Conservation (phyloP, 2,329 filamentous ascomycete genomes). For the Fusarium nelsonii region DNA sequence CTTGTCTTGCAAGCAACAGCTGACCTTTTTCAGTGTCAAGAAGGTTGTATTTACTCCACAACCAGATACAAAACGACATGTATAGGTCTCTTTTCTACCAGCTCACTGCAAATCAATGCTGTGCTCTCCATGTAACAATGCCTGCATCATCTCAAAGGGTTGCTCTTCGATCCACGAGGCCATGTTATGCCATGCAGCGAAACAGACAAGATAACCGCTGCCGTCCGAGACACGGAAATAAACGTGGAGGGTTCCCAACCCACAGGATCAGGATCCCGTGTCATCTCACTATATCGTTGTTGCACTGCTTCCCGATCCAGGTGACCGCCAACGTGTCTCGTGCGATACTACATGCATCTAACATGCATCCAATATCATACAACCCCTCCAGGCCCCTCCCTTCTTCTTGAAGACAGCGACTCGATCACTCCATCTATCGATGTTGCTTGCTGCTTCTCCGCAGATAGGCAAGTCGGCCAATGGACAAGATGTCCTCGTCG, state of each 20-base stretch:
- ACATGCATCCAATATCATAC: conserved; percentile 19
- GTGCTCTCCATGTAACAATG: conserved; percentile 28
- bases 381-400: conserved; percentile 39
- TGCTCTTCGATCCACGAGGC: conserved; percentile 40
- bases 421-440: conserved; percentile 43
- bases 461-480: conserved; percentile 46
- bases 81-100: neutral
- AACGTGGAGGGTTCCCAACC: conserved; percentile 43
- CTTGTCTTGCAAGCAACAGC: conserved; percentile 17
- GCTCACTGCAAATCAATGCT: neutral
- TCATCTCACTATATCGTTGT: conserved; percentile 35
- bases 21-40: conserved; percentile 17
- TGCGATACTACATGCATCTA: conserved; percentile 25
- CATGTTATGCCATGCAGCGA: conserved; percentile 22
- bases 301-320: conserved; percentile 43
- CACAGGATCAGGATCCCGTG: conserved; percentile 36
- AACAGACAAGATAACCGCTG: conserved; percentile 41
- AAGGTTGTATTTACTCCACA: conserved; percentile 18
- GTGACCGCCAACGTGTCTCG: conserved; percentile 47
- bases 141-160: conserved; percentile 40
- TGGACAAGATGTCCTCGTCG: conserved; percentile 53
- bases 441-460: conserved; percentile 43
- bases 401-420: conserved; percentile 32
- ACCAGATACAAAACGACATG: neutral
- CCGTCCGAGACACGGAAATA: conserved; percentile 46